Conservation (phyloP, 192 early-diverging fungal species). For the Pecoramyces ruminantium region DNA sequence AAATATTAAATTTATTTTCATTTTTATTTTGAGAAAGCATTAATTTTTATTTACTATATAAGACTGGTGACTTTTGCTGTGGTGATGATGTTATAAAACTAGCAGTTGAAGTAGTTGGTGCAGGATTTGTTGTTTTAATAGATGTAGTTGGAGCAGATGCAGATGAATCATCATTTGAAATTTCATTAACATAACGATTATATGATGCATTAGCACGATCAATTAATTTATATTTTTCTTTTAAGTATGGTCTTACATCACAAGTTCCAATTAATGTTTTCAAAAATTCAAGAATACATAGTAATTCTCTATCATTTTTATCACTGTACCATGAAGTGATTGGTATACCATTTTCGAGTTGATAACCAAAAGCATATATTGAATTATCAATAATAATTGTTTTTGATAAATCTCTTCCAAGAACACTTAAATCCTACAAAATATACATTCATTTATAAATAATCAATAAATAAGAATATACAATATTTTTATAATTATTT, state of each 20-base stretch:
- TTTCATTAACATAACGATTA: not conserved
- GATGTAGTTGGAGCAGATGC: not conserved
- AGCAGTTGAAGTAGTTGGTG: not conserved
- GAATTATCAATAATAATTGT: slow-evolving; percentile 54
- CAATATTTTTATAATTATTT: no score
- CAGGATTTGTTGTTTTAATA: not conserved
- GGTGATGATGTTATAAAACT: not conserved
- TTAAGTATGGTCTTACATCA: slow-evolving; percentile 28
- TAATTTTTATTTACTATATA: not conserved
- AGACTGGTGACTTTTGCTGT: not conserved
- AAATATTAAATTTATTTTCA: no score
- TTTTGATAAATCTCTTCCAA: slow-evolving; percentile 46
- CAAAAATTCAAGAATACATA: slow-evolving; percentile 37
- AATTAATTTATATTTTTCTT: not conserved
- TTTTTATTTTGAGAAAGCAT: no score
- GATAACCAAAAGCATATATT: slow-evolving; percentile 57
- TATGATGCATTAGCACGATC: not conserved
- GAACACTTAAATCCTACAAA: slow-evolving; percentile 47
- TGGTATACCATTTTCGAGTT: slow-evolving; percentile 27
- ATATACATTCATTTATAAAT: no score
- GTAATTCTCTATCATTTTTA: slow-evolving; percentile 39
- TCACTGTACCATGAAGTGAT: slow-evolving; percentile 61
- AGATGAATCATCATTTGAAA: not conserved
- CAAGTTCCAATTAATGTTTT: slow-evolving; percentile 33
- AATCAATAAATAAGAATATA: no score